Evolutionary conservation across 306 rosid species (phyloP), one percentile per base, ranked within the genome.

Genomic region (Casuarina glauca): DNA sequence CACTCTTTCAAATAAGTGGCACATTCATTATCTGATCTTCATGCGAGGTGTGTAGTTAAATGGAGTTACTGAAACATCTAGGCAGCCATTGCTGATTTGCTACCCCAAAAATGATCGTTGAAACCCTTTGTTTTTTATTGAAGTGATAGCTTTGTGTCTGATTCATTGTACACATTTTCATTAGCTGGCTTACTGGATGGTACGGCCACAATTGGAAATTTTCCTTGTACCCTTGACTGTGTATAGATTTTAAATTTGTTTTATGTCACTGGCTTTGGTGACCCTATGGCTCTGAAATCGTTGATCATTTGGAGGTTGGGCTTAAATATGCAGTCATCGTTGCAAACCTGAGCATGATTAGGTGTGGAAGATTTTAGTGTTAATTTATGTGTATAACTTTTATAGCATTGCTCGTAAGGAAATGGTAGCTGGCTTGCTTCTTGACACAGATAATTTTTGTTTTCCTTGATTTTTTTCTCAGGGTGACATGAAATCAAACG

Each of bases 401-500:
- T 42, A 35, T 42, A 67, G 26, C 26, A 42, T 67, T 35, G n/a
- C 69, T 68, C 74, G 70, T 42, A 57, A 69, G 55, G 72, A 42
- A 58, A 50, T 80, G 78, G 6, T 74, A 76, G 74, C 69, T 41
- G 82, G 74, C 81, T 85, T 79, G 32, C 48, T 49, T 86, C 61
- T 67, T 74, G 74, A 52, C 74, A 76, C 72, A 73, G 72, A 11
- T 61, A 46, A 58, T 79, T 75, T 81, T 66, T 49, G 46, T 75
- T 38, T 60, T n/a, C 73, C 17, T 49, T 66, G 74, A 67, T 81
- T 82, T 19, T 62, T 72, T 82, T 83, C 85, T 74, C 83, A 94
- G 97, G 93, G 87, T 80, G 96, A 88, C 38, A 61, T 84, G 52
- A 89, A 88, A 78, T 78, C 88, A 60, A 85, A 84, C 71, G 96